Evolutionary conservation across 2,329 filamentous ascomycete genomes (phyloP).

Genomic region (Pyrenophora tritici-repentis): DNA sequence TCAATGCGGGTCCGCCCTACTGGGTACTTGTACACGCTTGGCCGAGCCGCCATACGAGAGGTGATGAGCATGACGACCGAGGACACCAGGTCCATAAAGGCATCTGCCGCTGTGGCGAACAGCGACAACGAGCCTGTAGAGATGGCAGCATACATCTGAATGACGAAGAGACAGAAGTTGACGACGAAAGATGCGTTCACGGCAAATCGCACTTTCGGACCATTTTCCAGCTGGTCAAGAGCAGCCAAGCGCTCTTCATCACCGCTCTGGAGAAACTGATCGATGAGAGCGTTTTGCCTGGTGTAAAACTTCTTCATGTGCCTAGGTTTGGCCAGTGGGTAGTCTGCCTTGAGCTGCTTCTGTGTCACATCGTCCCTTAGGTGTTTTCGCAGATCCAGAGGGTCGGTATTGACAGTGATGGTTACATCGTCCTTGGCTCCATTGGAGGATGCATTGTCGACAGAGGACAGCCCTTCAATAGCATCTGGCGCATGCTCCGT

Average conservation of each 20-base stretch:
- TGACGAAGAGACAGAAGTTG: conserved; percentile 58
- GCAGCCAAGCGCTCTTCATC: conserved; percentile 60
- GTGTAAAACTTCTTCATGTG: conserved; percentile 47
- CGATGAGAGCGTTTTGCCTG: conserved; percentile 49
- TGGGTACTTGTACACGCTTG: conserved; percentile 66
- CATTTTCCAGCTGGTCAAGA: conserved; percentile 58
- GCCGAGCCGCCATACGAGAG: conserved; percentile 62
- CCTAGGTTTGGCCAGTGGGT: conserved; percentile 12
- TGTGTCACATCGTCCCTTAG: conserved; percentile 45
- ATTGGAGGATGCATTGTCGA: conserved; percentile 24
- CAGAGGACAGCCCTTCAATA: conserved; percentile 32
- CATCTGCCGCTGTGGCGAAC: conserved; percentile 69
- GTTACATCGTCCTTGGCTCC: conserved; percentile 29
- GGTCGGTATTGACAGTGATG: conserved; percentile 35
- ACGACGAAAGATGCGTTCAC: conserved; percentile 47
- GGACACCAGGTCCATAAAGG: conserved; percentile 68
- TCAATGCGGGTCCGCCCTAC: conserved; percentile 67
- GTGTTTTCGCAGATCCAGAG: conserved; percentile 45
- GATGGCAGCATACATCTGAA: conserved; percentile 63
- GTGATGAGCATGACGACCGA: conserved; percentile 67
- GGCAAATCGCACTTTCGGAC: conserved; percentile 47
- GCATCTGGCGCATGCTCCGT: conserved; percentile 29
- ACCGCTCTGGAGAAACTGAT: conserved; percentile 59
- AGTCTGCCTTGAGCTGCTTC: conserved; percentile 52
- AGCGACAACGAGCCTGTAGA: conserved; percentile 65